These are phyloP conservation scores for Chlorophyllum brunneum DNA, from an alignment of 768 basidiomycete genomes.

Conservation along the genomic window DNA sequence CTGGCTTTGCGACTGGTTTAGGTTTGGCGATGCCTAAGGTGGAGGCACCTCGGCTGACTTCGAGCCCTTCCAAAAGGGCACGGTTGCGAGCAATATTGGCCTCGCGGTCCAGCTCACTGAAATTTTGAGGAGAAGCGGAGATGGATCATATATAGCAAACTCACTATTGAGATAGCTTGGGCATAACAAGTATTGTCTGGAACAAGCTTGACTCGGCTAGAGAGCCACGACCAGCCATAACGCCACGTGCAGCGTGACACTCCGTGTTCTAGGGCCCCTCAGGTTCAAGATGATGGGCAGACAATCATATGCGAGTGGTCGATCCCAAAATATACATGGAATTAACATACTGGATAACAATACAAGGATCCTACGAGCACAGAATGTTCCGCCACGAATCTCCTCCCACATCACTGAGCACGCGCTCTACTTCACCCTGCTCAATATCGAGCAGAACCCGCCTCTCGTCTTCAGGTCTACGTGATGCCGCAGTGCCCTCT, in stretches of 20 bases:
- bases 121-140: background rate
- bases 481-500: conserved; percentile 46
- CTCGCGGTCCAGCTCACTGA: conserved; percentile 67
- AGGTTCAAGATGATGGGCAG: too few relatives aligned
- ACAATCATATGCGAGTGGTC: too few relatives aligned
- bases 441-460: conserved; percentile 82
- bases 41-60: conserved; percentile 12
- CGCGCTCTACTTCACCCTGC: conserved; percentile 78
- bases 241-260: background rate
- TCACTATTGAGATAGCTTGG: conserved; percentile 49
- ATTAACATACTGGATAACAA: background rate
- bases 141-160: conserved; percentile 13
- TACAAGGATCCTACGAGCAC: conserved; percentile 15
- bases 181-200: conserved; percentile 25
- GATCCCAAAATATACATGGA: background rate
- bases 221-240: background rate
- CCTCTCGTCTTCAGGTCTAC: conserved; percentile 62
- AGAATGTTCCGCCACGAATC: conserved; percentile 57
- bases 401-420: conserved; percentile 79
- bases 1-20: conserved; percentile 50
- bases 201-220: background rate
- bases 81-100: conserved; percentile 81
- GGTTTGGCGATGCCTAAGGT: conserved; percentile 35
- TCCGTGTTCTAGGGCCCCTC: too few relatives aligned
- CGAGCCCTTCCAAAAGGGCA: conserved; percentile 52